A percentile compares a stretch with the other conserved stretches of the same genome.
phyloP scores from a whole-genome alignment of 2,329 filamentous ascomycete genomes.

The Nannizzia gypsea region DNA sequence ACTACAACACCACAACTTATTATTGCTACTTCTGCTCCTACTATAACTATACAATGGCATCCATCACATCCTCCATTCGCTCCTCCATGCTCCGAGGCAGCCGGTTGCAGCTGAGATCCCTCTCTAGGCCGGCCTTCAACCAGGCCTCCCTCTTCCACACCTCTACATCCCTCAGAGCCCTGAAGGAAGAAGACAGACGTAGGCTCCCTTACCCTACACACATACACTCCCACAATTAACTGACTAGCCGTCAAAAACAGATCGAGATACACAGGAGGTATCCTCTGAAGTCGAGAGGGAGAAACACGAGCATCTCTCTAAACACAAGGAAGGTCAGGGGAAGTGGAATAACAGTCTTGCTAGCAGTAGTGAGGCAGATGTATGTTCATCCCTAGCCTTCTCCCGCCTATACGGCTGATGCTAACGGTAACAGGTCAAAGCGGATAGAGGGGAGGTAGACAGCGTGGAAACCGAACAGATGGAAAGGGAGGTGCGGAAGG shows the following conservation, averaged over 20 bases:
- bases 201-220: not conserved
- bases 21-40: no score
- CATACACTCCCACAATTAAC: not conserved
- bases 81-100: not conserved
- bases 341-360: not conserved
- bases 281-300: not conserved
- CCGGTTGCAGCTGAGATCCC: not conserved
- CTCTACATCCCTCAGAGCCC: not conserved
- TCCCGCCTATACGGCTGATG: not conserved
- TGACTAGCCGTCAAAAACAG: not conserved
- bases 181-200: slow-evolving; percentile 6
- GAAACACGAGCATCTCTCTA: not conserved
- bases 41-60: not conserved
- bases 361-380: slow-evolving; percentile 4
- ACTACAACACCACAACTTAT: no score
- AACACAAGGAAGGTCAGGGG: not conserved
- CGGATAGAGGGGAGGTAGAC: not conserved
- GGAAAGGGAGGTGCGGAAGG: not conserved
- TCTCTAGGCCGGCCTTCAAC: not conserved
- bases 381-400: not conserved
- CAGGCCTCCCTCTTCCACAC: not conserved
- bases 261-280: not conserved
- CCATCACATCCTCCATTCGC: not conserved
- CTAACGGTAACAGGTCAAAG: slow-evolving; percentile 3
- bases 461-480: not conserved